Conservation (phyloP, 1,284 basidiomycete species). For the Fistulinella cinereoalba region DNA sequence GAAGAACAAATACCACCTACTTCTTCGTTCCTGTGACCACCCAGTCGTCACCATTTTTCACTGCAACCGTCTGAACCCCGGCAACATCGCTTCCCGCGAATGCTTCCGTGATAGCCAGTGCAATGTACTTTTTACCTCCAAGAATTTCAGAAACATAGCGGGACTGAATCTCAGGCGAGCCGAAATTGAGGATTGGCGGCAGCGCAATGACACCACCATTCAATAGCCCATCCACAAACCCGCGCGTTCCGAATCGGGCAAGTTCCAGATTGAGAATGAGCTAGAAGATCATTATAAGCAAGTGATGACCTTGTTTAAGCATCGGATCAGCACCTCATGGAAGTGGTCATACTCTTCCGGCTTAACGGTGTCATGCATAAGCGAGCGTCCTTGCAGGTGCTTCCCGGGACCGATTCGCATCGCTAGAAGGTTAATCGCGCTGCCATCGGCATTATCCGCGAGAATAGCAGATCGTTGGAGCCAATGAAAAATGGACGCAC, state of each 20-base stretch:
- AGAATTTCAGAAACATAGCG: constrained; percentile 71
- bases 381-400: constrained; percentile 82
- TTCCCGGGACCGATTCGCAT: constrained; percentile 92
- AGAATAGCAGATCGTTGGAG: neutral
- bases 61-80: constrained; percentile 82
- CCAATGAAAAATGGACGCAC: neutral
- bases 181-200: constrained; percentile 86
- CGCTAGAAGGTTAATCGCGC: constrained; percentile 75
- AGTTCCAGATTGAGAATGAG: constrained; percentile 87
- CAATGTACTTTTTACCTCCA: constrained; percentile 78
- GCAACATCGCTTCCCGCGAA: constrained; percentile 94
- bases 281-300: too few relatives aligned
- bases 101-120: constrained; percentile 72
- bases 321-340: constrained; percentile 51
- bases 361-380: constrained; percentile 83
- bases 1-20: constrained; percentile 29
- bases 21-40: constrained; percentile 89
- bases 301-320: too few relatives aligned
- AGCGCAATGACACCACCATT: constrained; percentile 83
- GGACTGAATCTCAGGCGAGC: constrained; percentile 69
- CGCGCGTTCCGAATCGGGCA: constrained; percentile 77
- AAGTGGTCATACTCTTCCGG: constrained; percentile 90
- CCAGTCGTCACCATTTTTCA: constrained; percentile 81
- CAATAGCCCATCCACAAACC: constrained; percentile 79
- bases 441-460: constrained; percentile 22